A percentile compares a stretch with the other conserved stretches of the same genome.
phyloP scores from a whole-genome alignment of 1,139 yeast genomes.

The Pichia sp. region DNA sequence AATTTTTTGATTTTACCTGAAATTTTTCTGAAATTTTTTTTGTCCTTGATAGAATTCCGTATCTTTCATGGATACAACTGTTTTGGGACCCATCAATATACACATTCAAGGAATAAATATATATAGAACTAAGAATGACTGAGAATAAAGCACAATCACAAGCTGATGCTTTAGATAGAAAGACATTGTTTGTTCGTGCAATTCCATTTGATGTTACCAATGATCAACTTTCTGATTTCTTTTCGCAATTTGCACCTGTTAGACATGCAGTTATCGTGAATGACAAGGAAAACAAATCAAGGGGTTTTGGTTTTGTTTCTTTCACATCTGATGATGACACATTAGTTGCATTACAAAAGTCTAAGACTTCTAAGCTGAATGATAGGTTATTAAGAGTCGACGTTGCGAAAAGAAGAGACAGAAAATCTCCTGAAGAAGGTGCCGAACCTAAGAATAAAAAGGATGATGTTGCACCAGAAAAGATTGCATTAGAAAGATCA shows the following conservation, averaged over 20 bases:
- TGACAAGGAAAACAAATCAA: constrained; percentile 69
- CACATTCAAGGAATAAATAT: too few species aligned
- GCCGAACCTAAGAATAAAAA: constrained; percentile 1
- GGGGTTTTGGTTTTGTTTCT: constrained; percentile 96
- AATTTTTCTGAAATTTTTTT: constrained; percentile 3
- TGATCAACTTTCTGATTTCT: constrained; percentile 77
- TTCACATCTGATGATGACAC: constrained; percentile 89
- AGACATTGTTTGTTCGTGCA: constrained; percentile 79
- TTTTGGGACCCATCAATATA: too few species aligned
- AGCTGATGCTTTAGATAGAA: constrained; percentile 44
- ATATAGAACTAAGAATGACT: constrained; percentile 11
- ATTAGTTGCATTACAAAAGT: constrained; percentile 63
- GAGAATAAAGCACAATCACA: not conserved
- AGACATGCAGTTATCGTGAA: constrained; percentile 93
- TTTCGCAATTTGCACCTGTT: constrained; percentile 91
- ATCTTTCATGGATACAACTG: too few species aligned
- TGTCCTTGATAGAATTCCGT: not conserved
- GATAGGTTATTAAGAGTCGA: constrained; percentile 73
- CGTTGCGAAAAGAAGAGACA: constrained; percentile 88
- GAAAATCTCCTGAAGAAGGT: constrained; percentile 34
- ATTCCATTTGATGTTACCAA: constrained; percentile 80
- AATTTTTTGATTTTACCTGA: not conserved
- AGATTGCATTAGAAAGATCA: constrained; percentile 28
- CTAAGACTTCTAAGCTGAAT: constrained; percentile 63
- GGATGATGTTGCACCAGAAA: constrained; percentile 18